A percentile compares a stretch with the other conserved stretches of the same genome.
phyloP scores from a whole-genome alignment of 306 rosid species.

The Vigna mungo region DNA sequence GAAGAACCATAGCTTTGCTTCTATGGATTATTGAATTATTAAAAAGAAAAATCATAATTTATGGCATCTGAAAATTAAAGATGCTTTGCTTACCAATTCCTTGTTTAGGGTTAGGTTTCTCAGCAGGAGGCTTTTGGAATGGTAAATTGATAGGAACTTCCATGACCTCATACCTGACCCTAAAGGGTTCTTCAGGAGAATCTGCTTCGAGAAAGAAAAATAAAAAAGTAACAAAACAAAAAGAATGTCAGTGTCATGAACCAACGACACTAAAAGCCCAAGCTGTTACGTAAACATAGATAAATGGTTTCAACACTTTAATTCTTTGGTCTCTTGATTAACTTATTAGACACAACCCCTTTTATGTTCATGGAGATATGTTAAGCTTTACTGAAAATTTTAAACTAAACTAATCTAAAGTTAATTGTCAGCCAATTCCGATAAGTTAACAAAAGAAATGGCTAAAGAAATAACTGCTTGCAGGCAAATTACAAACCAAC shows the following conservation, averaged over 20 bases:
- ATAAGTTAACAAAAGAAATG: conserved; percentile 3
- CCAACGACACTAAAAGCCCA: not conserved
- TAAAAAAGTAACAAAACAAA: conserved; percentile 3
- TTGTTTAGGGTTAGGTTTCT: conserved; percentile 98
- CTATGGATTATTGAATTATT: conserved; percentile 17
- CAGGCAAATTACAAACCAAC: conserved; percentile 27
- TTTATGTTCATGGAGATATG: not conserved
- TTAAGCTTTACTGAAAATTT: not conserved
- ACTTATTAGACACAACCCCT: conserved; percentile 23
- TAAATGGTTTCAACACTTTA: not conserved
- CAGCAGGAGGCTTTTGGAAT: conserved; percentile 91
- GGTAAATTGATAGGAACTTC: conserved; percentile 87
- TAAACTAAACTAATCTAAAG: not conserved
- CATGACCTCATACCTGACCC: conserved; percentile 88
- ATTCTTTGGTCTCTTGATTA: not conserved
- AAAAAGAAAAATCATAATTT: conserved; percentile 26
- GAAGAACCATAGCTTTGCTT: conserved; percentile 19
- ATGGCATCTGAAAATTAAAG: conserved; percentile 28
- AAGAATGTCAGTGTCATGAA: not conserved
- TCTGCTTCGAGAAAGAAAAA: conserved; percentile 49
- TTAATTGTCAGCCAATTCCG: not conserved
- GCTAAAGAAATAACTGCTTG: not conserved
- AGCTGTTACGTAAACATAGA: conserved; percentile 3
- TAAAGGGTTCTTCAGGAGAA: conserved; percentile 74
- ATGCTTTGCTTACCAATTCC: conserved; percentile 80